These are phyloP conservation scores for Magnolia changhungtana DNA, from an alignment of 164 flowering plant species.

Conservation along the genomic window DNA sequence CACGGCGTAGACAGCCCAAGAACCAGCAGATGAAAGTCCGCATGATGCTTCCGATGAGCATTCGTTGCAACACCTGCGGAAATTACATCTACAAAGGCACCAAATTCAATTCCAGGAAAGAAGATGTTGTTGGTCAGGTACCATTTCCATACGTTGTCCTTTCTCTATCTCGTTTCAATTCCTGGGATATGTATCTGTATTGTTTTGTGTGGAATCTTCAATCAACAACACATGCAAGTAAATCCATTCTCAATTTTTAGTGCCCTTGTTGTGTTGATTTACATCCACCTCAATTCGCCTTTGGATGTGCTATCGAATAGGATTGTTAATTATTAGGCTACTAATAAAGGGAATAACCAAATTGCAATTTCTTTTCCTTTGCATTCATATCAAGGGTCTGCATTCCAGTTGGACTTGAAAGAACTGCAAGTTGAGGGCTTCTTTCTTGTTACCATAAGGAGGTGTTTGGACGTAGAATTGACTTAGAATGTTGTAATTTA, in stretches of 20 bases:
- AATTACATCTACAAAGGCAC: conserved; percentile 90
- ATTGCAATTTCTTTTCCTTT: not conserved
- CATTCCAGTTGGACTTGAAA: too few species aligned
- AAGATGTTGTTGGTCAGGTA: conserved; percentile 85
- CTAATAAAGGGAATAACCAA: not conserved
- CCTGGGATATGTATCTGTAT: not conserved
- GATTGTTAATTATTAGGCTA: not conserved
- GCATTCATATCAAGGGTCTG: too few species aligned
- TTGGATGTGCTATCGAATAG: not conserved
- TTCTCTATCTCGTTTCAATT: not conserved
- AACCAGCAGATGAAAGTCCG: conserved; percentile 90
- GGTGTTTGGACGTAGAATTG: too few species aligned
- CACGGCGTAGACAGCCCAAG: conserved; percentile 61
- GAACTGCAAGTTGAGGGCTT: too few species aligned
- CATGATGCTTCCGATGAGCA: conserved; percentile 97
- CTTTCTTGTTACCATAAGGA: too few species aligned
- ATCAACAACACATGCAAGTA: not conserved
- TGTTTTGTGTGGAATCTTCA: not conserved
- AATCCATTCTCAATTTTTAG: too few species aligned
- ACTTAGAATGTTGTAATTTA: too few species aligned
- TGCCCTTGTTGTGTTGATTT: not conserved
- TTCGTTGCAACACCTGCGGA: conserved; percentile 78
- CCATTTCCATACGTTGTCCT: not conserved
- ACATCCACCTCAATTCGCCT: not conserved
- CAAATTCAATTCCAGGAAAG: conserved; percentile 88